Percentiles rank a stretch among this genome's conserved stretches.
These are phyloP conservation scores for Nematocida sp. DNA, from an alignment of 371 early-diverging fungal genomes.

Conservation along the genomic window DNA sequence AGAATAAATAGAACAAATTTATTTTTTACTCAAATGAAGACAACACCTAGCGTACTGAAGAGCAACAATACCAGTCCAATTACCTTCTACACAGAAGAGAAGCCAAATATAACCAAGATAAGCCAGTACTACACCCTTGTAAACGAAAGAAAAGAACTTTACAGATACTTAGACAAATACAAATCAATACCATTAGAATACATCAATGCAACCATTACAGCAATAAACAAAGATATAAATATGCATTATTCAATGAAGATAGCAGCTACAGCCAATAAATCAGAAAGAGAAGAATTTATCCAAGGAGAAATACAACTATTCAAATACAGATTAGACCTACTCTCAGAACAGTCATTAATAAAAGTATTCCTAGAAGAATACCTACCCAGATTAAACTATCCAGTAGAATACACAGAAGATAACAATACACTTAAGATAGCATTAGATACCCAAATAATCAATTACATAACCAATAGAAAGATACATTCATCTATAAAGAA, in stretches of 20 bases:
- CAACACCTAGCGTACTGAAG: background rate
- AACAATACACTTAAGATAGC: background rate
- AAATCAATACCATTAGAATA: slow-evolving; percentile 8
- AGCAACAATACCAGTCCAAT: background rate
- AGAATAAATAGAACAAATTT: background rate
- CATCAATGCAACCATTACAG: background rate
- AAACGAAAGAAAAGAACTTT: slow-evolving; percentile 4
- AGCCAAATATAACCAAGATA: background rate
- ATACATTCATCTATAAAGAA: background rate
- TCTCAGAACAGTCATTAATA: background rate
- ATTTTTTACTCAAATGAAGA: background rate
- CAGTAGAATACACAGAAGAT: background rate
- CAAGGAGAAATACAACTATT: slow-evolving; percentile 57
- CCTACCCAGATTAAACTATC: slow-evolving; percentile 27
- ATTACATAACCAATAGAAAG: background rate
- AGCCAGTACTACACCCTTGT: background rate
- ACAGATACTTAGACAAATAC: slow-evolving; percentile 33
- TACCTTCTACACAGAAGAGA: slow-evolving; percentile 11
- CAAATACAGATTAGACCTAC: slow-evolving; percentile 23
- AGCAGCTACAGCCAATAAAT: background rate
- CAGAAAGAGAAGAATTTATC: slow-evolving; percentile 48
- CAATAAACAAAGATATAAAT: background rate
- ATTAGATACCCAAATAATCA: slow-evolving; percentile 12
- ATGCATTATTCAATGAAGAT: slow-evolving; percentile 20
- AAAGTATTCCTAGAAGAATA: slow-evolving; percentile 49